Evolutionary conservation across 2,329 filamentous ascomycete genomes (phyloP), one percentile per base, ranked within the genome.

Genomic region (Monilinia polystroma): DNA sequence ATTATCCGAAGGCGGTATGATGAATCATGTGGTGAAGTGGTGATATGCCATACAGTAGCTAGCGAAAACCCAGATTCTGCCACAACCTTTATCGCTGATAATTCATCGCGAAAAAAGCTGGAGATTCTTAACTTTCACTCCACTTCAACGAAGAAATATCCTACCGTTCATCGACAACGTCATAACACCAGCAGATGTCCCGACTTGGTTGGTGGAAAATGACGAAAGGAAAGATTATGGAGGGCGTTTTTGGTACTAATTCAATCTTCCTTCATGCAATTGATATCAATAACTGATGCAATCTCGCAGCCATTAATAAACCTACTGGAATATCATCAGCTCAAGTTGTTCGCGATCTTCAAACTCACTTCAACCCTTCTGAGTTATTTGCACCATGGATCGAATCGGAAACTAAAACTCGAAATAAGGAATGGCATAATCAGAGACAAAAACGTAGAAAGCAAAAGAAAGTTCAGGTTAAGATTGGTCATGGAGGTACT

Each of bases 401-500:
- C 67, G 81, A 87, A 41, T 80, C 84, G 63, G 88, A 93, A 72
- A 81, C 81, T 66, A 79, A 79, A 0, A 82, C 81, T 58, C 85
- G 86, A 67, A 78, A 81, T 20, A 79, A 81, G 71, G 88, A 91
- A 76, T 80, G 80, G 67, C 81, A 84, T 67, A 81, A 81, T 67
- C 86, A 90, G 76, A 83, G 84, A 72, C 82, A 84, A 72, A 20
- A 41, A 52, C 85, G 88, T 68, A 84, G 87, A 68, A 80, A 80
- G 70, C 80, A 79, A 57, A 82, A 83, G 70, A 85, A 86, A 77
- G 84, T 89, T 6, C 86, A 91, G 69, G 89, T 98, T 72, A 99
- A 98, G 82, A 91, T 98, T 75, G 95, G 95, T 45, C 95, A 99
- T 80, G 95, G 95, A 68, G 95, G 95, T 54, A 99, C 95, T 1